Evolutionary conservation across 78 protist genomes (phyloP), one percentile per base, ranked within the genome.

Genomic region (Dictyostelium discoideum): DNA sequence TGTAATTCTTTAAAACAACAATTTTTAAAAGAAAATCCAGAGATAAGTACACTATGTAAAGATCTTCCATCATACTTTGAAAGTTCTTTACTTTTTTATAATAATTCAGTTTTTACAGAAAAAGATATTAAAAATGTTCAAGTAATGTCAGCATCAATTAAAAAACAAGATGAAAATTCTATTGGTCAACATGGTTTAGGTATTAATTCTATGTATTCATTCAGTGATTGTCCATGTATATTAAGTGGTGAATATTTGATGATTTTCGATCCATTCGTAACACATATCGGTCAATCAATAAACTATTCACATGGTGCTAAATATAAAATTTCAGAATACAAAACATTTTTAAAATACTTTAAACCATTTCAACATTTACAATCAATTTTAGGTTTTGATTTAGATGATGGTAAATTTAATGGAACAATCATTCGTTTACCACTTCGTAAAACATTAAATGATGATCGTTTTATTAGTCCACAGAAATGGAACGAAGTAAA

Each of bases 181-280:
- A 93, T 92, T 67, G 97, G 97, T 40, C 89, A 57, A 5, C 87
- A 85, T 85, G 97, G 97, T 22, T 73, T 86, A 10, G 97, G 97
- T 39, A 93, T 96, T 85, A 93, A 93, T 65, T 83, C 95, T 10
- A 87, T 86, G 32, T 96, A 87, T 73, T 63, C 84, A 80, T 39
- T 96, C 32, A 92, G 96, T 26, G 89, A 96, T 57, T 40, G 85
- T 9, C 96, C 96, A 14, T 82, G 85, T 2, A 40, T 92, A 3
- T 50, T 83, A 29, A 92, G 92, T 3, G 44, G 77, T 60, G 46
- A 86, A 44, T 77, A 48, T 10, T 37, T 92, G 14, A 74, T 42
- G 13, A 39, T 92, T 8, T 92, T 92, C 73, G 96, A 92, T 8
- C 92, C 92, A 32, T n/a, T 85, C 3, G 60, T 10, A 44, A 22